These are phyloP conservation scores for Penicillium canescens DNA, from an alignment of 495 filamentous ascomycete genomes.

Conservation along the genomic window DNA sequence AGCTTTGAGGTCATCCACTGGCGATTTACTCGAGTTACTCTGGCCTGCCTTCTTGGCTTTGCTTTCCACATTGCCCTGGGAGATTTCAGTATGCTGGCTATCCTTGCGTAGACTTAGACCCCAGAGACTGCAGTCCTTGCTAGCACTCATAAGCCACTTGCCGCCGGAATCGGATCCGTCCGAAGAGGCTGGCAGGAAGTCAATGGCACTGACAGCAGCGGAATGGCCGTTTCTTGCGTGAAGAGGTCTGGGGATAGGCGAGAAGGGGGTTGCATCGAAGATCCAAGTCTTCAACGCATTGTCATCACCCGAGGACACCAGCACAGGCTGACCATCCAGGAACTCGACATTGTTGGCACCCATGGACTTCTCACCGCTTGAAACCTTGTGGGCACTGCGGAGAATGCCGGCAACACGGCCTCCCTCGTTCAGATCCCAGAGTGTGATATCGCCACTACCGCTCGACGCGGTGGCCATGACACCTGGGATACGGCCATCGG, in stretches of 20 bases:
- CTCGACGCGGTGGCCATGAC: slow-evolving; percentile 81
- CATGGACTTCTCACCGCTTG: slow-evolving; percentile 52
- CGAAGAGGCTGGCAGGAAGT: slow-evolving; percentile 81
- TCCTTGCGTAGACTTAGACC: slow-evolving; percentile 93
- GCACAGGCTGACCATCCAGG: slow-evolving; percentile 82
- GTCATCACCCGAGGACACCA: slow-evolving; percentile 87
- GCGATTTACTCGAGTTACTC: slow-evolving; percentile 31
- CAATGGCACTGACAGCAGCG: slow-evolving; percentile 73
- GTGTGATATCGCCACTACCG: slow-evolving; percentile 78
- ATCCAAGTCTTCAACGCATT: slow-evolving; percentile 96
- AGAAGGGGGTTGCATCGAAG: slow-evolving; percentile 85
- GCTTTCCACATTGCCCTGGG: slow-evolving; percentile 78
- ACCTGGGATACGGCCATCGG: slow-evolving; percentile 76
- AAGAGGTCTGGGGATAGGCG: slow-evolving; percentile 77
- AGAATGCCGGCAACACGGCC: slow-evolving; percentile 80
- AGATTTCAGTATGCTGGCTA: slow-evolving; percentile 90
- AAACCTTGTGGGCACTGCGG: slow-evolving; percentile 79
- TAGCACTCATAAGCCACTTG: slow-evolving; percentile 93
- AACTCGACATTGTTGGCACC: slow-evolving; percentile 83
- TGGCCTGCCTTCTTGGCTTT: slow-evolving; percentile 83
- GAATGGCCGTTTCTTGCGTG: slow-evolving; percentile 87
- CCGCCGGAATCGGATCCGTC: slow-evolving; percentile 84
- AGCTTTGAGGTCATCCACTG: slow-evolving; percentile 77
- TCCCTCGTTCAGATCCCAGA: slow-evolving; percentile 93
- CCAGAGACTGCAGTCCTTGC: slow-evolving; percentile 87